Base-by-base conservation (phyloP, 345 rosid genomes). In the Murraya koenigii region DNA sequence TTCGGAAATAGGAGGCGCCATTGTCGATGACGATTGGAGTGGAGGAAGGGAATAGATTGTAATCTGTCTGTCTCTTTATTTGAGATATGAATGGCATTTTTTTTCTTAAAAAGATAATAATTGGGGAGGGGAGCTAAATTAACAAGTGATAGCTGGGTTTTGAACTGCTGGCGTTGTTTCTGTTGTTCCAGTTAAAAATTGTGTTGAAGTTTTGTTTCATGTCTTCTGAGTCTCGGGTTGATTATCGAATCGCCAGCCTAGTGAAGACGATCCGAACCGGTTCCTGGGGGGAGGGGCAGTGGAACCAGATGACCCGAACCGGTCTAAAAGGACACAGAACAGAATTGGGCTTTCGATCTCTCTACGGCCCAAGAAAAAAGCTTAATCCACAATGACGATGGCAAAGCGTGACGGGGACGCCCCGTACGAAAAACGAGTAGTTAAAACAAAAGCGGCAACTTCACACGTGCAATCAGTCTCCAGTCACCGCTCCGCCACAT, bases 1-100 rank as follows among this genome's bases (percentile, higher is more conserved):
- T 94, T 70, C 99, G 97, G 82, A 93, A 94, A 86, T 87, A 90
- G 73, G 95, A 93, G 30, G 99, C 95, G 73, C 98, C 99, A 88
- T 96, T 96, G 91, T 94, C 97, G 86, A 96, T 92, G 72, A 96
- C 98, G 64, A 96, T 96, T 78, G 98, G 98, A 68, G 88, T 87
- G 22, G 96, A 69, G 15, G 94, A 54, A n/a, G 97, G 85, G 75
- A 89, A 86, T 28, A 68, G 77, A 77, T 70, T 75, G 91, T 91
- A 92, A 87, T 94, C 98, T n/a, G 92, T 66, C 79, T 95, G 97
- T 61, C 98, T 85, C 17, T 87, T 78, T 20, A 87, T 89, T 77
- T 75, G 86, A 41, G 95, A 89, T 15, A 80, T 79, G 77, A 88
- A 87, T 7, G 98, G 84, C 97, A 94, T 92, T 81, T 81, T 69